These are phyloP conservation scores for Tolypocladium cylindrosporum DNA, from an alignment of 2,329 filamentous ascomycete species.

Conservation along the genomic window DNA sequence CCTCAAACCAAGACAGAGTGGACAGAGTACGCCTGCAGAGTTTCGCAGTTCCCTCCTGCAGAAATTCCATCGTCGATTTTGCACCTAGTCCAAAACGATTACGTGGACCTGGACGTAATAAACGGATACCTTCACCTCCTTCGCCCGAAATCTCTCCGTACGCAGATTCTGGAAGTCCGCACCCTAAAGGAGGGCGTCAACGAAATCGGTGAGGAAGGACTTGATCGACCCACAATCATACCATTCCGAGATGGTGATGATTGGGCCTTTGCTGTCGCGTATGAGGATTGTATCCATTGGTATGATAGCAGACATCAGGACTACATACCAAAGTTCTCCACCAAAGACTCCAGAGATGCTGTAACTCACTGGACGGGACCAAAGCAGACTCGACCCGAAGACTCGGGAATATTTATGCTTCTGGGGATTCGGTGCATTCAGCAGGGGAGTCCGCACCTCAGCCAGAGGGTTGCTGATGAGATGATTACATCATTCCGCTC, in stretches of 20 bases:
- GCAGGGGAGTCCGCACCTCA: conserved; percentile 1
- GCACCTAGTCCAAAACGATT: not conserved
- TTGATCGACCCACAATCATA: not conserved
- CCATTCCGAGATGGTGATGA: not conserved
- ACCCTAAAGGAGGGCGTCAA: not conserved
- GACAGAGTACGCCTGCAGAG: not conserved
- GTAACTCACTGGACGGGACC: not conserved
- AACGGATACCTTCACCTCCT: not conserved
- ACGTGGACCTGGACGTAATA: not conserved
- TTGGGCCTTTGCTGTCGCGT: not conserved
- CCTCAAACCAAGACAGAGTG: too few relatives aligned
- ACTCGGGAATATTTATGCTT: conserved; percentile 2
- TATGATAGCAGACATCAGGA: not conserved
- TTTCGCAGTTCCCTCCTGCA: not conserved
- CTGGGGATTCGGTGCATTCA: conserved; percentile 3
- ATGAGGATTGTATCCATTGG: not conserved
- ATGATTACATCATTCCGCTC: not conserved
- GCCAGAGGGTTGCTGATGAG: not conserved
- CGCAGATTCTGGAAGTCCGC: not conserved
- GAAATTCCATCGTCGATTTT: not conserved
- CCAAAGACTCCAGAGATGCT: not conserved
- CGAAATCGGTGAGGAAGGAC: not conserved
- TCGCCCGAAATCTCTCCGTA: not conserved
- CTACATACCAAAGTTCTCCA: not conserved
- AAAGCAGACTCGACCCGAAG: not conserved